Base-by-base conservation (phyloP, 2,329 filamentous ascomycete genomes). In the Colletotrichum zoysiae region DNA sequence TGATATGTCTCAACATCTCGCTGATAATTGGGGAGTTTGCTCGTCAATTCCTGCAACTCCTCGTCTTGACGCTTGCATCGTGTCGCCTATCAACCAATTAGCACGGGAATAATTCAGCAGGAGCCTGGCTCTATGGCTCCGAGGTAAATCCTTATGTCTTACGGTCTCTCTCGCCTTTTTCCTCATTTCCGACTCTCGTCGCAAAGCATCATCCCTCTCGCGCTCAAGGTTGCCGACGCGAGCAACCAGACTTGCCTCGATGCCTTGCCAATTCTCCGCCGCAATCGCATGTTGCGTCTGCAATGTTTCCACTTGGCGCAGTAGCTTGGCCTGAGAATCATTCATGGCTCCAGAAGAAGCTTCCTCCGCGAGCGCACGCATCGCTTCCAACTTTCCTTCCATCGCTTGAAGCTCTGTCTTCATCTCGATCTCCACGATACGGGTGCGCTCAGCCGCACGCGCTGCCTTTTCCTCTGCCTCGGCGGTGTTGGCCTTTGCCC, bases 261-360 rank as follows among this genome's bases (percentile, higher is more conserved):
- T 97, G 0, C 95, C 94, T 79, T 98, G 95, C 96, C 97, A 99
- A 77, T 99, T 99, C 78, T 97, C 94, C 76, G 94, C 96, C 1
- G 96, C 96, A 66, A 97, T 91, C 0, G 95, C 91, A 81, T 99
- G 97, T 80, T 99, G 97, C 8, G 93, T 96, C 81, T 99, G 96
- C 48, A 99, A 84, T 0, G 94, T 98, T 83, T 99, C 96, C 65
- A 99, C 93, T 81, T 99, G 97, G 51, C 96, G 91, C 55, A 98
- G 86, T 51, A 98, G 86, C 80, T 98, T 98, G 55, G 93, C 93
- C 77, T 97, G 95, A 0, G 93, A 90, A 78, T 97, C 94, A 18
- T 95, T 93, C 7, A 91, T 90, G 18, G 90, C 90, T 20, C 93
- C 93, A 3, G 95, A 95, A 1, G 95, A 95, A 0, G 91, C 94